Conservation (phyloP, 2,329 filamentous ascomycete species). For the Pseudogymnoascus pannorum region DNA sequence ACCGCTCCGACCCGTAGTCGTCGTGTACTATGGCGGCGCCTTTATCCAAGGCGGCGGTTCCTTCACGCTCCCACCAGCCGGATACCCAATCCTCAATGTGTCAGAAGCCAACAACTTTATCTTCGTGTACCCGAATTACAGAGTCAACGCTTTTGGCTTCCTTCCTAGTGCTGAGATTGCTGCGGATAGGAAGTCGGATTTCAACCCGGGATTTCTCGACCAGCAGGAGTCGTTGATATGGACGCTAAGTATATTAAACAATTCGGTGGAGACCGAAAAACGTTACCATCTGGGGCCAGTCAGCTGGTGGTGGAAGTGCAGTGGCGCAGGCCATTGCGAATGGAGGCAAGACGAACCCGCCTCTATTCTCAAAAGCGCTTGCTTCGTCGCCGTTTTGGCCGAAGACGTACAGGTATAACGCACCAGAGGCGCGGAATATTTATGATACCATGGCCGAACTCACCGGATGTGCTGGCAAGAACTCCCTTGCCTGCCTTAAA, state of each 20-base stretch:
- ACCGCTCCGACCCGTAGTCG: constrained; percentile 48
- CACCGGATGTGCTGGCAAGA: constrained; percentile 35
- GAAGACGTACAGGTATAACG: constrained; percentile 44
- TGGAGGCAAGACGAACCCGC: constrained; percentile 32
- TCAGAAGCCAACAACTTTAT: constrained; percentile 43
- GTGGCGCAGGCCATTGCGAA: constrained; percentile 46
- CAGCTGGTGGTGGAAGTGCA: constrained; percentile 46
- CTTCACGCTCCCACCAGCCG: constrained; percentile 47
- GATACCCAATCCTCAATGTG: constrained; percentile 51
- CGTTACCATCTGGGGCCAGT: constrained; percentile 55
- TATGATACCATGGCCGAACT: constrained; percentile 39
- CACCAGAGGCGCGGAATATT: constrained; percentile 36
- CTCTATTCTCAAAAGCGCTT: constrained; percentile 44
- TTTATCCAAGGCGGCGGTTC: constrained; percentile 51
- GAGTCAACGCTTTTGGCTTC: constrained; percentile 63
- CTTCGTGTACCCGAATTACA: constrained; percentile 54
- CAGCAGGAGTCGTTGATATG: constrained; percentile 52
- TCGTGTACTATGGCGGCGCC: constrained; percentile 54
- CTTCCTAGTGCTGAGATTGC: constrained; percentile 47
- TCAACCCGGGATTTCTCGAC: constrained; percentile 57
- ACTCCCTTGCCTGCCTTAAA: constrained; percentile 50
- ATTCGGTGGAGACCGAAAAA: constrained; percentile 53
- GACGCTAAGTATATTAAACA: constrained; percentile 49
- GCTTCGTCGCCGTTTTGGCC: constrained; percentile 47
- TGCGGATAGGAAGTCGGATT: constrained; percentile 42